These are phyloP conservation scores for Zygnema cylindricum DNA, from an alignment of 139 green algal genomes.

Conservation along the genomic window DNA sequence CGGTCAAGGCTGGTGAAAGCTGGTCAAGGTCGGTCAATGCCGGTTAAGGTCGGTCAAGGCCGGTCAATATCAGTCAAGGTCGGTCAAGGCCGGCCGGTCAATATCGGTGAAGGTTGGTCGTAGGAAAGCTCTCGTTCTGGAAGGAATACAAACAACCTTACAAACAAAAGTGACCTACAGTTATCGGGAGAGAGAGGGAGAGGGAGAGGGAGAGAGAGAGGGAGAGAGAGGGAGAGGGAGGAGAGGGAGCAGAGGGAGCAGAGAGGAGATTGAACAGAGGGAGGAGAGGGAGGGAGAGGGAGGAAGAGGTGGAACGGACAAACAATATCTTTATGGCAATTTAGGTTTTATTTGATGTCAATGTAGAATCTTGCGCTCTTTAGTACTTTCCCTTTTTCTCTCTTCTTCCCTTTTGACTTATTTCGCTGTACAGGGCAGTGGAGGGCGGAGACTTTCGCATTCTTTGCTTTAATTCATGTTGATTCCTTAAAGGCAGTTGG, in stretches of 20 bases:
- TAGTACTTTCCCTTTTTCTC: too few species aligned
- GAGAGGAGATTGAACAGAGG: neutral
- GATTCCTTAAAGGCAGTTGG: too few species aligned
- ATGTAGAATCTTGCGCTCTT: too few species aligned
- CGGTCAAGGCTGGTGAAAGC: neutral
- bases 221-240: neutral
- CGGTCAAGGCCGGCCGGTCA: neutral
- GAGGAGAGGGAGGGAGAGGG: neutral
- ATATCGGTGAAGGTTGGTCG: neutral
- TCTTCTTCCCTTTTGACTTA: too few species aligned
- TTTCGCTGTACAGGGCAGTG: too few species aligned
- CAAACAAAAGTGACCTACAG: neutral
- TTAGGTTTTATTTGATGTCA: too few species aligned
- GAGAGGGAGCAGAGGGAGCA: neutral
- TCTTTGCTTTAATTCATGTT: too few species aligned
- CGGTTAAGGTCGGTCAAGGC: neutral
- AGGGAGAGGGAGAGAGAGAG: constrained; percentile 11
- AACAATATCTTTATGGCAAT: too few species aligned
- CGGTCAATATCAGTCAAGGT: neutral
- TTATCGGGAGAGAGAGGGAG: neutral
- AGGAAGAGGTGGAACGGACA: too few species aligned
- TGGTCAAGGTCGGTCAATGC: neutral
- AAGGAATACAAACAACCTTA: too few species aligned
- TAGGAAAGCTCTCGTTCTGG: neutral
- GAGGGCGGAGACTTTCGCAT: too few species aligned